Evolutionary conservation across 192 early-diverging fungal genomes (phyloP).

Genomic region (Backusella luteola): DNA sequence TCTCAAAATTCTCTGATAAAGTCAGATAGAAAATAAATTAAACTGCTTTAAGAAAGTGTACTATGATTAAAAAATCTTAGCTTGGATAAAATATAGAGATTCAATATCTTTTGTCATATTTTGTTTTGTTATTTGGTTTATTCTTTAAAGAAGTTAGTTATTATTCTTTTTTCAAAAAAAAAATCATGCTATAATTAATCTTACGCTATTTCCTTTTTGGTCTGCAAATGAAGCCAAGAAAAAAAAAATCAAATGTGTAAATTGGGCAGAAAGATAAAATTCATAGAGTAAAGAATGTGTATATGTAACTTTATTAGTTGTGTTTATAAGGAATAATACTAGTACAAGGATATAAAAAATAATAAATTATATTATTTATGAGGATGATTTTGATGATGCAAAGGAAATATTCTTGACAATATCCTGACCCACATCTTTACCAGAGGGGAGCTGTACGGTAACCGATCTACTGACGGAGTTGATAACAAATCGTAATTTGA

Average conservation of each 20-base stretch:
- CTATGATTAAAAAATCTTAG: neutral
- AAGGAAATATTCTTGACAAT: neutral
- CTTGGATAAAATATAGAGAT: neutral
- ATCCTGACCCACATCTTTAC: neutral
- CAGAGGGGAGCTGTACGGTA: neutral
- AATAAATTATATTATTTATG: neutral
- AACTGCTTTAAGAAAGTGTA: neutral
- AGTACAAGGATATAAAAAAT: neutral
- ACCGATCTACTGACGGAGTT: neutral
- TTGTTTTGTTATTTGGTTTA: neutral
- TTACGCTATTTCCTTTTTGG: neutral
- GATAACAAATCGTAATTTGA: conserved; percentile 2
- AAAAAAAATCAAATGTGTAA: neutral
- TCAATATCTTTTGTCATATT: neutral
- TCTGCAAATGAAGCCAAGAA: neutral
- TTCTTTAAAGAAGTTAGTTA: neutral
- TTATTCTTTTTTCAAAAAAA: neutral
- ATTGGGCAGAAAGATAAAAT: neutral
- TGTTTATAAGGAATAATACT: neutral
- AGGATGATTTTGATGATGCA: conserved; percentile 4
- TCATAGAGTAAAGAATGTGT: neutral
- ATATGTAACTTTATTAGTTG: neutral
- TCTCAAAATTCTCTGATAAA: neutral
- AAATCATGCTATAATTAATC: neutral
- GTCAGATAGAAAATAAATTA: neutral